Percentiles rank a stretch among this genome's conserved stretches.
Conservation (phyloP, 371 early-diverging fungal genomes). For the Mucor piriformis region DNA sequence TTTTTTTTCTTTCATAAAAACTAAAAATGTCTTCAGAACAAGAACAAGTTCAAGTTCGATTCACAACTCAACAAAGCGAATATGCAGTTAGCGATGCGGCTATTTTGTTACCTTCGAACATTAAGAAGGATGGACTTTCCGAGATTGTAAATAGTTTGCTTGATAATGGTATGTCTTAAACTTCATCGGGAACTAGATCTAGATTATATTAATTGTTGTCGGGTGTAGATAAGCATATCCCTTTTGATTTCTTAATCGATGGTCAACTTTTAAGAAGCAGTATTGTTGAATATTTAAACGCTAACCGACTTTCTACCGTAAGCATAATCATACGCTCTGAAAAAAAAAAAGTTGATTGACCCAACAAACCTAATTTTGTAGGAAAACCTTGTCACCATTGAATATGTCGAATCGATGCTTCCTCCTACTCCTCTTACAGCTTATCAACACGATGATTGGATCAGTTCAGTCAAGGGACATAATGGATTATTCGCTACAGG, state of each 20-base stretch:
- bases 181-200: neutral
- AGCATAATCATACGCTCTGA: slow-evolving; percentile 13
- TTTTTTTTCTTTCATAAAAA: slow-evolving; percentile 7
- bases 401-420: slow-evolving; percentile 89
- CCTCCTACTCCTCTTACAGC: slow-evolving; percentile 81
- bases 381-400: slow-evolving; percentile 88
- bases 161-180: slow-evolving; percentile 47
- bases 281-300: slow-evolving; percentile 73
- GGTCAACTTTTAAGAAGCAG: slow-evolving; percentile 84
- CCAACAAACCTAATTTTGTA: slow-evolving; percentile 11
- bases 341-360: neutral
- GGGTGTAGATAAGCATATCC: slow-evolving; percentile 75
- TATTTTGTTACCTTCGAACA: slow-evolving; percentile 81
- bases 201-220: neutral
- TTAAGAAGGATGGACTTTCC: slow-evolving; percentile 87
- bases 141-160: slow-evolving; percentile 91
- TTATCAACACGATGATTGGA: slow-evolving; percentile 94
- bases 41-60: slow-evolving; percentile 86
- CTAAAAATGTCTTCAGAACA: slow-evolving; percentile 37
- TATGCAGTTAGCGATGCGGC: slow-evolving; percentile 80
- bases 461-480: slow-evolving; percentile 71
- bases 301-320: slow-evolving; percentile 76
- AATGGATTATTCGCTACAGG: slow-evolving; percentile 71
- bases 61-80: slow-evolving; percentile 74
- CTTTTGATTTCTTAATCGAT: slow-evolving; percentile 92